Evolutionary conservation across 371 early-diverging fungal species (phyloP).

Genomic region (Homolaphlyctis polyrhiza): DNA sequence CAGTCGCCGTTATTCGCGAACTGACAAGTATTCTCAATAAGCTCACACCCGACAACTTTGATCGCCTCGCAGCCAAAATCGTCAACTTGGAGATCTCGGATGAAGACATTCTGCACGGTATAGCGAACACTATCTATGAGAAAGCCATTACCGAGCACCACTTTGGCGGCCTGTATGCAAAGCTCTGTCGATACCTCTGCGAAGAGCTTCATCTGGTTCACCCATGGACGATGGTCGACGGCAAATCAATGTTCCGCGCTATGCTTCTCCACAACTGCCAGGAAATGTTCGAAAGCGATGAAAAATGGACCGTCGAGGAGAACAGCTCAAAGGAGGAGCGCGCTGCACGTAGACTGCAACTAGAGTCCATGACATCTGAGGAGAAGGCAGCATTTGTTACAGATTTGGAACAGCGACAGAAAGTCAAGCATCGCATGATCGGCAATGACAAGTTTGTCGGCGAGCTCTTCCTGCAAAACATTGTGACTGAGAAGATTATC

Average conservation of each 20-base stretch:
- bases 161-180: neutral
- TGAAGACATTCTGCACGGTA: neutral
- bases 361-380: slow-evolving; percentile 31
- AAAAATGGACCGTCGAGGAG: slow-evolving; percentile 35
- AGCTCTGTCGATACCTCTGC: slow-evolving; percentile 33
- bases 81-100: slow-evolving; percentile 56
- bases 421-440: slow-evolving; percentile 90
- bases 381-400: slow-evolving; percentile 50
- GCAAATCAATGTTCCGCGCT: slow-evolving; percentile 62
- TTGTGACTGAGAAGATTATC: slow-evolving; percentile 91
- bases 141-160: neutral
- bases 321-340: slow-evolving; percentile 22
- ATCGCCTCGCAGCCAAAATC: slow-evolving; percentile 76
- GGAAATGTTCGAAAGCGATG: slow-evolving; percentile 64
- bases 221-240: neutral
- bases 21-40: slow-evolving; percentile 74
- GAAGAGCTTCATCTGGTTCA: slow-evolving; percentile 51
- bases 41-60: slow-evolving; percentile 91
- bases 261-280: slow-evolving; percentile 89
- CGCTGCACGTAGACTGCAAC: slow-evolving; percentile 16
- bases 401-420: slow-evolving; percentile 79
- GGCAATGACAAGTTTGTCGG: slow-evolving; percentile 93
- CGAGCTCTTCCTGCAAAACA: slow-evolving; percentile 82
- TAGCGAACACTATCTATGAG: neutral
- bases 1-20: neutral